These are phyloP conservation scores for Lichtheimia corymbifera DNA, from an alignment of 371 early-diverging fungal species.

Conservation along the genomic window DNA sequence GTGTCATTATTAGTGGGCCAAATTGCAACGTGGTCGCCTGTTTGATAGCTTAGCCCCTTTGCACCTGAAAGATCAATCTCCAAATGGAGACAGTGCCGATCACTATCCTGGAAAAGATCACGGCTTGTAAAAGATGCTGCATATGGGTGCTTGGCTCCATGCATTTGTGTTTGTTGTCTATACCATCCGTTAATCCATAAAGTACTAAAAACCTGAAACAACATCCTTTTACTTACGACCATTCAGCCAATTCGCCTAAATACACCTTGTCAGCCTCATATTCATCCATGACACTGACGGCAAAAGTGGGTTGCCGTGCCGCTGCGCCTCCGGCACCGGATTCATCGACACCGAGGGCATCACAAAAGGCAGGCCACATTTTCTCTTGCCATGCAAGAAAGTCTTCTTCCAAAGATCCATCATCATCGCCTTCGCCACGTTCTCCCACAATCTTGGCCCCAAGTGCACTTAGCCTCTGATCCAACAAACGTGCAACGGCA, in stretches of 20 bases:
- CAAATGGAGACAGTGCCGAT: slow-evolving; percentile 88
- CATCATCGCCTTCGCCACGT: slow-evolving; percentile 96
- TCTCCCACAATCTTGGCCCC: slow-evolving; percentile 83
- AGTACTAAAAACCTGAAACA: not conserved
- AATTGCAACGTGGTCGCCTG: slow-evolving; percentile 96
- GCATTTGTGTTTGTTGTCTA: slow-evolving; percentile 35
- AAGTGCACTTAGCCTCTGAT: slow-evolving; percentile 60
- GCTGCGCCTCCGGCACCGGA: slow-evolving; percentile 35
- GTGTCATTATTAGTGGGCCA: slow-evolving; percentile 85
- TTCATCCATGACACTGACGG: slow-evolving; percentile 37
- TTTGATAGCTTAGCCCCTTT: slow-evolving; percentile 73
- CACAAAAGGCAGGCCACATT: slow-evolving; percentile 78
- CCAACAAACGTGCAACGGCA: slow-evolving; percentile 70
- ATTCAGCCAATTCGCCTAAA: slow-evolving; percentile 62
- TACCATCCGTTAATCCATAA: not conserved
- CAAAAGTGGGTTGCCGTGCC: slow-evolving; percentile 45
- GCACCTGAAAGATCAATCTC: slow-evolving; percentile 86
- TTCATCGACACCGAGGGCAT: slow-evolving; percentile 68
- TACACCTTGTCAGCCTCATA: slow-evolving; percentile 49
- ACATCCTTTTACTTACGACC: slow-evolving; percentile 4
- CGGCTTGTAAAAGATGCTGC: slow-evolving; percentile 64
- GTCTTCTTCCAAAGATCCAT: slow-evolving; percentile 93
- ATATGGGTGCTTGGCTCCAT: slow-evolving; percentile 84
- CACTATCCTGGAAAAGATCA: slow-evolving; percentile 67
- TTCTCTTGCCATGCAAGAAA: slow-evolving; percentile 92